Evolutionary conservation across 1,139 yeast genomes (phyloP).

Genomic region (Protomyces inouyei): DNA sequence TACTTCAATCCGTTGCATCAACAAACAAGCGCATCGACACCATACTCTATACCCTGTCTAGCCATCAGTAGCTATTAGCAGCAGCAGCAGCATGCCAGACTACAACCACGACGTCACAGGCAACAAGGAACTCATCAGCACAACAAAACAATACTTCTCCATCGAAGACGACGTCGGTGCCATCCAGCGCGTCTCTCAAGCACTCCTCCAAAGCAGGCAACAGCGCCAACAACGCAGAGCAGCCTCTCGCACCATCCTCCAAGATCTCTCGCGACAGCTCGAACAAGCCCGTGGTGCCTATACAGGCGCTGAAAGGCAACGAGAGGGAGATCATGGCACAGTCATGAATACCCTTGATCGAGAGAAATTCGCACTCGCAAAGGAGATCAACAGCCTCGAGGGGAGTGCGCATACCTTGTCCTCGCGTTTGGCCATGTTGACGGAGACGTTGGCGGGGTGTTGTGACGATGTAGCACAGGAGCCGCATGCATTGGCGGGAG

Average conservation of each 20-base stretch:
- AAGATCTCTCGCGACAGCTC: constrained; percentile 24
- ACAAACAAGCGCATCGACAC: background rate
- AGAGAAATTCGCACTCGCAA: constrained; percentile 53
- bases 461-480: constrained; percentile 38
- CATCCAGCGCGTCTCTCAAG: constrained; percentile 31
- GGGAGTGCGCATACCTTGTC: constrained; percentile 49
- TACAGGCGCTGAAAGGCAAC: constrained; percentile 33
- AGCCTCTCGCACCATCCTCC: constrained; percentile 30
- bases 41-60: background rate
- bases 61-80: background rate
- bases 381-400: constrained; percentile 54
- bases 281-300: background rate
- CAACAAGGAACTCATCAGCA: constrained; percentile 24
- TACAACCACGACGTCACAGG: background rate
- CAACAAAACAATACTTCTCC: constrained; percentile 32
- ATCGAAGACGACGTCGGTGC: constrained; percentile 33
- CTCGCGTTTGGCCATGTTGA: constrained; percentile 45
- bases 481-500: constrained; percentile 32
- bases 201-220: constrained; percentile 28
- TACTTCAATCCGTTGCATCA: background rate
- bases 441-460: constrained; percentile 43
- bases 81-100: background rate
- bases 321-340: constrained; percentile 36
- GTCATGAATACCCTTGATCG: constrained; percentile 44
- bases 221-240: constrained; percentile 30